Base-by-base conservation (phyloP, 208 protist species). In the Lotmaria passim region DNA sequence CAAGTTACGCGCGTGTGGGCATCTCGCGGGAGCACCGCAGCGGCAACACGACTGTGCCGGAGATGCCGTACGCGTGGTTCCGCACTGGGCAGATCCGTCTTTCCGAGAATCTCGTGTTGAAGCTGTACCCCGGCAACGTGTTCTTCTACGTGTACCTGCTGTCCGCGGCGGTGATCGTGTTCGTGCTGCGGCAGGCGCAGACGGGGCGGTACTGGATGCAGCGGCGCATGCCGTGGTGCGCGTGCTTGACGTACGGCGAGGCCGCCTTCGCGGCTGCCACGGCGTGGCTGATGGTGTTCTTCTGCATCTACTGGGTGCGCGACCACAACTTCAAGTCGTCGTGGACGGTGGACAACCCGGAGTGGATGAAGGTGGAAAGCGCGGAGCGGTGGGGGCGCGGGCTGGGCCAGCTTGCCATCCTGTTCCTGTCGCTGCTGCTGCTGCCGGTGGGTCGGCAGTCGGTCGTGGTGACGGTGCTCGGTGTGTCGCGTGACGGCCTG, bases 131-230 rank as follows among this genome's bases (percentile, higher is more conserved):
- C 28, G 77, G 78, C 62, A 92, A 89, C 62, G 44, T 89, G 7
- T 82, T 92, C 65, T 89, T 89, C 56, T 92, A 80, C 53, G 57
- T 41, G n/a, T 92, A 83, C 48, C 47, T 87, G 23, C 36, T 84
- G 6, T 4, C 75, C 8, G 21, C 78, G 28, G 41, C 80, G 14
- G 43, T 85, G 7, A 44, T 65, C 2, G 52, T 66, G 41, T 76
- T 66, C n/a, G 53, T 75, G 21, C 39, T 87, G 60, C 75, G 78
- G 41, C 65, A 56, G 52, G 73, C 64, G 24, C 64, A 33, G 46
- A 58, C 26, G 48, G 60, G 69, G 15, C 33, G 52, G 28, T 67
- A 63, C 62, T 77, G 64, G 65, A 34, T 73, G 38, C 63, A 71
- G 46, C 61, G 60, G n/a, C 79, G 75, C 46, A 59, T 77, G n/a